Evolutionary conservation across 192 early-diverging fungal genomes (phyloP), one percentile per base, ranked within the genome.

Genomic region (Podila epicladia): DNA sequence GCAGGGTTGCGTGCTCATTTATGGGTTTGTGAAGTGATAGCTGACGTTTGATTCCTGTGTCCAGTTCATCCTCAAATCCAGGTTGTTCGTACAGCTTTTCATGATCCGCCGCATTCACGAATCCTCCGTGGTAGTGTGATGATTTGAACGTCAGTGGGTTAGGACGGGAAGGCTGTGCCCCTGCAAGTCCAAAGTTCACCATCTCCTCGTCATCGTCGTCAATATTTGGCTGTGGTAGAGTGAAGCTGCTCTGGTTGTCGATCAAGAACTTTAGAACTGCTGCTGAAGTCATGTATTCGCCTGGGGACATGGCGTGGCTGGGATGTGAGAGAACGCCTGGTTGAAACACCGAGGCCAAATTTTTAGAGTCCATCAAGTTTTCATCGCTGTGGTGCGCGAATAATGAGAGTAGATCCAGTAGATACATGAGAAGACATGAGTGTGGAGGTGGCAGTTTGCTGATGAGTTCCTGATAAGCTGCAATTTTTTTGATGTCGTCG

Each of bases 211-310:
- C 77, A 2, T 80, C 77, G 3, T 80, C 77, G 51, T 80, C 77
- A 73, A 73, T 64, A 45, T 63, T 73, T 13, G 71, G 55, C 6
- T 63, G 49, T 6, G 77, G 77, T 38, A 80, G 50, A 4, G 77
- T 80, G 62, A 89, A 90, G 24, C 78, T 84, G 49, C 74, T 82
- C 64, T 90, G 89, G 53, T 85, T 76, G 70, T 90, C 89, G 41
- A 95, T 95, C 6, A 95, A 77, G 64, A 95, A 95, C 69, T 92
- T 93, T 5, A 95, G 73, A 26, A 95, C 92, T 26, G 88, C 83
- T 64, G 93, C 91, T 12, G 92, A 91, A n/a, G 89, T 88, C 55
- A 89, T 90, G 76, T 95, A 95, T 64, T 95, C 89, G 24, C 91
- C 89, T 50, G 92, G 92, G 4, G 88, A 84, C 68, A 91, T 86